phyloP scores from a whole-genome alignment of 2,329 filamentous ascomycete genomes.

The Cadophora sp. region DNA sequence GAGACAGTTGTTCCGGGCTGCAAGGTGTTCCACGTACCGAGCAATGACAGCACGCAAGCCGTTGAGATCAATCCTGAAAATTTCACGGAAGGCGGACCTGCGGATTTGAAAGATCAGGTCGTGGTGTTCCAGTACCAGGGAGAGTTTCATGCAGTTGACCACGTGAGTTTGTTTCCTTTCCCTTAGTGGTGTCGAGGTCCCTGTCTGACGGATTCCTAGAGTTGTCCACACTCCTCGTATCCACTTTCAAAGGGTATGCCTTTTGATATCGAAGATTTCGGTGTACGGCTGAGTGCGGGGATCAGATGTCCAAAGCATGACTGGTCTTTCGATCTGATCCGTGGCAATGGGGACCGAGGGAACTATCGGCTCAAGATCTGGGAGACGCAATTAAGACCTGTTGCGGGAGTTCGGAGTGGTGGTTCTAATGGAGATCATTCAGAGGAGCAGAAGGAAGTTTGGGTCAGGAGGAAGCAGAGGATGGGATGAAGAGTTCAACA shows the following conservation, averaged over 20 bases:
- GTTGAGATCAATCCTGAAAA: conserved; percentile 45
- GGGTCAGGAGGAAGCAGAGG: conserved; percentile 36
- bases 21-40: conserved; percentile 62
- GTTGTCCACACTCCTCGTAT: conserved; percentile 72
- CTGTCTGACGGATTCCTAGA: conserved; percentile 48
- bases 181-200: conserved; percentile 18
- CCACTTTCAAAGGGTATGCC: conserved; percentile 67
- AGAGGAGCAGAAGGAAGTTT: conserved; percentile 28
- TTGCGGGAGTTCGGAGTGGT: background rate
- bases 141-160: conserved; percentile 71
- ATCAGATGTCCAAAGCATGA: conserved; percentile 72
- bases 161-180: conserved; percentile 56
- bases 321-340: conserved; percentile 74
- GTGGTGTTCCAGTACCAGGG: conserved; percentile 68
- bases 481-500: conserved; percentile 28
- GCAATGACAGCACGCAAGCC: conserved; percentile 47
- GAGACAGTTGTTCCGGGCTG: conserved; percentile 58
- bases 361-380: conserved; percentile 67
- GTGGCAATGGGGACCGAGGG: conserved; percentile 66
- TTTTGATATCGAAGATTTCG: conserved; percentile 78
- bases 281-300: conserved; percentile 65
- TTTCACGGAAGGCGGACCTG: conserved; percentile 43
- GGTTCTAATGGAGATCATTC: background rate
- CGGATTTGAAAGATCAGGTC: conserved; percentile 61
- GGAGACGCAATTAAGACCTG: conserved; percentile 63